Percentiles rank a stretch among this genome's conserved stretches.
Conservation (phyloP, 2,329 filamentous ascomycete genomes). For the Rugonectria rugulosa region DNA sequence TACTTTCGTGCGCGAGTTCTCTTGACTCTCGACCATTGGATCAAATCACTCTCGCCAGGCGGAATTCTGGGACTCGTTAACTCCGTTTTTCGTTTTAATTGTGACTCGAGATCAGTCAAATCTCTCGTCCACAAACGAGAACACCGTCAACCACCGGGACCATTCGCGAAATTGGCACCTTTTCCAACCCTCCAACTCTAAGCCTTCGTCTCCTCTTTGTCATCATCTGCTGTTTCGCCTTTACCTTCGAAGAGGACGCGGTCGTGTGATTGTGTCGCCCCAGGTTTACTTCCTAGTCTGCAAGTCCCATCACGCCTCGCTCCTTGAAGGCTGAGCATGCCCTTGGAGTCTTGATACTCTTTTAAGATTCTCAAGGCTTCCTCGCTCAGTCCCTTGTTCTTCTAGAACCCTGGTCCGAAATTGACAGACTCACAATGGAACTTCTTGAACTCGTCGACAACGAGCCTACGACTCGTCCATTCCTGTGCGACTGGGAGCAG, state of each 20-base stretch:
- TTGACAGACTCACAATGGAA: constrained; percentile 53
- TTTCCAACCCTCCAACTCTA: constrained; percentile 22
- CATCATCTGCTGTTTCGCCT: background rate
- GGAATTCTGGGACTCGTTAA: constrained; percentile 6
- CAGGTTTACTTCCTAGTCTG: background rate
- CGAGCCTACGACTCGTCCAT: constrained; percentile 68
- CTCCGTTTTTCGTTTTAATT: background rate
- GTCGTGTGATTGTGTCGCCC: background rate
- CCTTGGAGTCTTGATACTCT: background rate
- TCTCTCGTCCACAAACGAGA: constrained; percentile 17
- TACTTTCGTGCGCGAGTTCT: background rate
- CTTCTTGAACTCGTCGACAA: constrained; percentile 71
- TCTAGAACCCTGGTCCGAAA: background rate
- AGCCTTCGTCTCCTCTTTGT: constrained; percentile 21
- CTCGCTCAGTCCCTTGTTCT: constrained; percentile 1
- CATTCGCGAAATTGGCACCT: constrained; percentile 13
- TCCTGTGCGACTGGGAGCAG: constrained; percentile 68
- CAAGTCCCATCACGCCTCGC: background rate
- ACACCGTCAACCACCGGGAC: constrained; percentile 20
- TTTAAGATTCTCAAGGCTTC: background rate
- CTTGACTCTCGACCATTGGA: constrained; percentile 3
- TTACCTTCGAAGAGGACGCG: too few relatives aligned
- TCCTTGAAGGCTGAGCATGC: constrained; percentile 12
- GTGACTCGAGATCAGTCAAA: constrained; percentile 9
- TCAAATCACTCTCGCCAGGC: constrained; percentile 3